These are phyloP conservation scores for Fusarium continuum DNA, from an alignment of 2,329 filamentous ascomycete genomes.

Conservation along the genomic window DNA sequence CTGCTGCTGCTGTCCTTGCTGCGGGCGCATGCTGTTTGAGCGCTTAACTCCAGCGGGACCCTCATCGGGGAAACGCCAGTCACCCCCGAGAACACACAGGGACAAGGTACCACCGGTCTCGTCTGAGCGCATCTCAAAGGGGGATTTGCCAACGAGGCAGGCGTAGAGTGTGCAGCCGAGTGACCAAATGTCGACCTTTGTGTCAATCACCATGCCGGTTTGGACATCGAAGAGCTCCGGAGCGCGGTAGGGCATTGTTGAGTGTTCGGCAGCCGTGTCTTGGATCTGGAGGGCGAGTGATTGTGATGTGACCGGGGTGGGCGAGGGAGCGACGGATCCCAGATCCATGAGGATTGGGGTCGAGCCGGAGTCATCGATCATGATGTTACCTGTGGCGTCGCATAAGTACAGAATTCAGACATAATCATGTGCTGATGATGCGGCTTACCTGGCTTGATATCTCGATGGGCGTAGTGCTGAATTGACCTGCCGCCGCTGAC, in stretches of 20 bases:
- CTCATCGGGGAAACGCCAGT: constrained; percentile 97
- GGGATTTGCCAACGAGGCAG: constrained; percentile 94
- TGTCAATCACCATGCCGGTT: constrained; percentile 89
- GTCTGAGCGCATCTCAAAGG: constrained; percentile 94
- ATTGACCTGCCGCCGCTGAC: constrained; percentile 70
- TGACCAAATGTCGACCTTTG: constrained; percentile 98
- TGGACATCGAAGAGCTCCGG: constrained; percentile 98
- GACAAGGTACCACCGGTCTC: constrained; percentile 94
- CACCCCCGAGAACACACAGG: constrained; percentile 90
- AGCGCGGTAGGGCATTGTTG: constrained; percentile 97
- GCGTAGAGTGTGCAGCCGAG: constrained; percentile 97
- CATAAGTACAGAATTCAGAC: neutral
- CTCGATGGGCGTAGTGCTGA: constrained; percentile 89
- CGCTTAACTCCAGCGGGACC: constrained; percentile 65
- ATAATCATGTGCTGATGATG: neutral
- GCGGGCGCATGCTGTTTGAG: constrained; percentile 52
- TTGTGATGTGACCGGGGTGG: constrained; percentile 87
- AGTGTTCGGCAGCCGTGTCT: constrained; percentile 94
- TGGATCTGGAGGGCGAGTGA: constrained; percentile 92
- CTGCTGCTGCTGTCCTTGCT: constrained; percentile 46
- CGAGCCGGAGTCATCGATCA: constrained; percentile 92
- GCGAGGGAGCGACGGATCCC: constrained; percentile 87
- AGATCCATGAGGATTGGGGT: constrained; percentile 97
- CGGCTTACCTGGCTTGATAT: constrained; percentile 89
- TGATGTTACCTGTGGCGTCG: constrained; percentile 79